Conservation (phyloP, 208 protist genomes). For the Sergeia podlipaevii region DNA sequence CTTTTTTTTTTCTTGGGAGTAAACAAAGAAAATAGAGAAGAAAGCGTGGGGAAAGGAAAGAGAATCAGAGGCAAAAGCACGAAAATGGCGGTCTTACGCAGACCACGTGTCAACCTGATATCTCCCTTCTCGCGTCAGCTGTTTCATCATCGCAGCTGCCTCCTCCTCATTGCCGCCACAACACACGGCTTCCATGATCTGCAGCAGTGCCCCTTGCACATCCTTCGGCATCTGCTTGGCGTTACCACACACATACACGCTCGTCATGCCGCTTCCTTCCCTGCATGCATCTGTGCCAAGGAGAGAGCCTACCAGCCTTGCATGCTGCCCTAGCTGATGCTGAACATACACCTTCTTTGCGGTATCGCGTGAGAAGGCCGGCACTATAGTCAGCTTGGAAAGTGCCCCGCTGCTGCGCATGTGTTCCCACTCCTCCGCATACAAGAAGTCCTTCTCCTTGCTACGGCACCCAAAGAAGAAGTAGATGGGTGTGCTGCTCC, state of each 20-base stretch:
- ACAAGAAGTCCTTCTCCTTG: slow-evolving; percentile 70
- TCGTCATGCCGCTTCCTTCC: slow-evolving; percentile 13
- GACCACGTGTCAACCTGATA: slow-evolving; percentile 87
- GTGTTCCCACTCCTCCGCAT: slow-evolving; percentile 56
- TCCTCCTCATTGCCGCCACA: slow-evolving; percentile 33
- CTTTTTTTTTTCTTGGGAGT: slow-evolving; percentile 5
- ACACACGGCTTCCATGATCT: slow-evolving; percentile 49
- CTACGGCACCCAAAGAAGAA: slow-evolving; percentile 81
- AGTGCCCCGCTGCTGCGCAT: slow-evolving; percentile 20
- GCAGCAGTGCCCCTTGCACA: slow-evolving; percentile 41
- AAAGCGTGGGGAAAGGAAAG: neutral
- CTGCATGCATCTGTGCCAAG: slow-evolving; percentile 25
- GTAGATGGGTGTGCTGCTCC: slow-evolving; percentile 50
- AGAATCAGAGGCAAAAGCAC: neutral
- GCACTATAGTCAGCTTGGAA: slow-evolving; percentile 48
- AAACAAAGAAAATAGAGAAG: no score
- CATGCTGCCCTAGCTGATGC: slow-evolving; percentile 71
- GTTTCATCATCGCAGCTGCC: slow-evolving; percentile 31
- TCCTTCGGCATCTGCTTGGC: slow-evolving; percentile 86
- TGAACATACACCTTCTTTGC: slow-evolving; percentile 86
- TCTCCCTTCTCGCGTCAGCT: slow-evolving; percentile 39
- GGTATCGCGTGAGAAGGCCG: slow-evolving; percentile 82
- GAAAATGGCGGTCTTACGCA: slow-evolving; percentile 21
- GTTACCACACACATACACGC: slow-evolving; percentile 80
- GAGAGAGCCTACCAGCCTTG: slow-evolving; percentile 41